These are phyloP conservation scores for Zopfia rhizophila DNA, from an alignment of 2,329 filamentous ascomycete genomes.

Conservation along the genomic window DNA sequence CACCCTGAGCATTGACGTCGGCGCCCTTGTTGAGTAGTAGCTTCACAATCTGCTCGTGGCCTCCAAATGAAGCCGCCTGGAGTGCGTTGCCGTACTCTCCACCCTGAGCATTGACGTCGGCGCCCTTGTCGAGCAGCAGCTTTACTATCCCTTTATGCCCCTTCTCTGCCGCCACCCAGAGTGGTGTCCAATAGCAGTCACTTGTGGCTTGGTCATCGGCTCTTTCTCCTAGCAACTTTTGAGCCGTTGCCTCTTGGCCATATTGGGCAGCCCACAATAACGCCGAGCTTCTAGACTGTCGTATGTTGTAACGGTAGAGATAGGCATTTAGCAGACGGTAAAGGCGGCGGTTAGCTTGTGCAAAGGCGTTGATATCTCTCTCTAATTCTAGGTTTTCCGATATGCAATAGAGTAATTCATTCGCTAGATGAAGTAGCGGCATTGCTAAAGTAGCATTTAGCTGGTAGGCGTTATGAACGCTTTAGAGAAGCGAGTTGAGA, in stretches of 20 bases:
- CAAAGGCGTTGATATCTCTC: conserved; percentile 20
- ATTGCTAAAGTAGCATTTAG: too few relatives aligned
- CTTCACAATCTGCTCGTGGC: too few relatives aligned
- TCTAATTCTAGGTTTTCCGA: conserved; percentile 15
- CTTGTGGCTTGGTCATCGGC: conserved; percentile 9
- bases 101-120: conserved; percentile 12
- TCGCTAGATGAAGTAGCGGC: conserved; percentile 15
- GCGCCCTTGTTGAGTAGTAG: too few relatives aligned
- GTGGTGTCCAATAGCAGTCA: conserved; percentile 3
- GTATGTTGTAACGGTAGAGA: conserved; percentile 20
- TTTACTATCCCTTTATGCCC: conserved; percentile 15
- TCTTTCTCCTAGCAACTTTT: conserved; percentile 10
- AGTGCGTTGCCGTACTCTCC: conserved; percentile 4
- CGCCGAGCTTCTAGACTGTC: conserved; percentile 10
- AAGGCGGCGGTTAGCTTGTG: conserved; percentile 17
- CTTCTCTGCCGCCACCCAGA: conserved; percentile 6
- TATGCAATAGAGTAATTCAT: conserved; percentile 15
- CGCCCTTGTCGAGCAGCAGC: conserved; percentile 15
- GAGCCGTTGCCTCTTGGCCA: conserved; percentile 10
- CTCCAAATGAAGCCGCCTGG: too few relatives aligned
- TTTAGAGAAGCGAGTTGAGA: too few relatives aligned
- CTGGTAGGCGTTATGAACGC: too few relatives aligned
- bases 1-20: too few relatives aligned
- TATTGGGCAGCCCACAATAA: conserved; percentile 15
- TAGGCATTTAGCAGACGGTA: conserved; percentile 12